Conservation (phyloP, 129 eudicot genomes). For the Lonicera japonica region DNA sequence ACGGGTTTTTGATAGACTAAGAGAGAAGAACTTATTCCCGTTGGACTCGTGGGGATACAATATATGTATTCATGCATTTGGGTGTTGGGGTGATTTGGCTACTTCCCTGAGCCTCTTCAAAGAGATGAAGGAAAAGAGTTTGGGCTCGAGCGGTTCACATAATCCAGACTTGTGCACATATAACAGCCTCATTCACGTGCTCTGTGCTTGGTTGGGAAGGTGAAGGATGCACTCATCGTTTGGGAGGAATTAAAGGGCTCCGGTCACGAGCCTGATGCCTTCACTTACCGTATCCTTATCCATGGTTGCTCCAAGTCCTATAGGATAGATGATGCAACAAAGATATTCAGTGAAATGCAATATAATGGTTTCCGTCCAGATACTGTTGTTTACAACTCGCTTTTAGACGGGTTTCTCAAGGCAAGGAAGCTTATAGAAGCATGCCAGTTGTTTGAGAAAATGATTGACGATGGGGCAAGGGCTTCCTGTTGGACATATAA, state of each 20-base stretch:
- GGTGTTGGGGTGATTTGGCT: conserved; percentile 80
- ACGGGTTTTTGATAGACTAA: conserved; percentile 42
- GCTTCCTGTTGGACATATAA: conserved; percentile 78
- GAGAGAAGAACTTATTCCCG: conserved; percentile 40
- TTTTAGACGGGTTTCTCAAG: conserved; percentile 74
- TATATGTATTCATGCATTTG: conserved; percentile 79
- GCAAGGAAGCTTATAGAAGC: conserved; percentile 71
- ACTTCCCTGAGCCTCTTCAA: conserved; percentile 64
- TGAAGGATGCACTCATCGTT: conserved; percentile 74
- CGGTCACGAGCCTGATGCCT: conserved; percentile 79
- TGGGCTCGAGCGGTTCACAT: conserved; percentile 9
- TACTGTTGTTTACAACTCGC: conserved; percentile 67
- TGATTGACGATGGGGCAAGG: conserved; percentile 69
- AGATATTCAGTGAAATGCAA: conserved; percentile 77
- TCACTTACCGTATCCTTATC: conserved; percentile 71
- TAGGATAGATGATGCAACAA: conserved; percentile 52
- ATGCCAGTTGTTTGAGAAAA: conserved; percentile 77
- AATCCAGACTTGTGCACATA: conserved; percentile 82
- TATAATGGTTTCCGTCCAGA: conserved; percentile 62
- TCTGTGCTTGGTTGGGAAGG: conserved; percentile 68
- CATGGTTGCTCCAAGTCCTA: conserved; percentile 86
- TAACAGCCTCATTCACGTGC: conserved; percentile 74
- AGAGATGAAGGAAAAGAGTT: conserved; percentile 66
- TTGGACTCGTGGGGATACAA: conserved; percentile 72
- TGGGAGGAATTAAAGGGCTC: conserved; percentile 82